Evolutionary conservation across 345 rosid genomes (phyloP), one percentile per base, ranked within the genome.

Genomic region (Pugionium dolabratum): DNA sequence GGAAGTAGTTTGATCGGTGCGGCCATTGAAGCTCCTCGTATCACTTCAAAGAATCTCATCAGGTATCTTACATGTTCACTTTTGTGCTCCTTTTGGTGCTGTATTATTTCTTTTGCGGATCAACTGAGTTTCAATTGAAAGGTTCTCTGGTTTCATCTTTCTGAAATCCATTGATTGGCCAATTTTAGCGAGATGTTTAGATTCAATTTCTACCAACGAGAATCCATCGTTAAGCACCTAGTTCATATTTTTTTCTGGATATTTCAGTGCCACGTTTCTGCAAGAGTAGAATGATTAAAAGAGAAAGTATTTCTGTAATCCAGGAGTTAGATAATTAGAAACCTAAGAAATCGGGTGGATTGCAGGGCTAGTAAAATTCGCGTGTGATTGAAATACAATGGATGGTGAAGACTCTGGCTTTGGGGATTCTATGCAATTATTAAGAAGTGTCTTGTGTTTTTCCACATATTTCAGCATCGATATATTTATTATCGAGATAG

Each of bases 1-100:
- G 96, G 99, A 34, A 91, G 99, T 79, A 94, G 97, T 80, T 86
- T 94, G 84, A 94, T 91, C 54, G 99, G 97, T 61, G 99, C 99
- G 31, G 97, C 99, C 5, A 87, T 91, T 28, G 90, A 91, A 79
- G 99, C 96, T 71, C 99, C 99, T n/a, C 96, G 97, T 39, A 93
- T 93, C 36, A 93, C 97, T 62, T 93, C 98, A 25, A 93, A 93
- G 80, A 93, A 90, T 83, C 96, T 94, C 60, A 72, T 73, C 67
- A 73, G 76, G 76, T 72, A 6, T 18, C 18, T 18, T 18, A 18
- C 18, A 18, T 34, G 36, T 34, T 34, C 36, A 48, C 3, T 51
- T 68, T 43, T 54, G 11, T 39, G 11, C 7, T 54, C 9, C 4
- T 47, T 34, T 9, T 40, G 67, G 29, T 28, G 67, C 49, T 62